phyloP scores from a whole-genome alignment of 2,329 filamentous ascomycete species.

The Trichoderma atroviride region DNA sequence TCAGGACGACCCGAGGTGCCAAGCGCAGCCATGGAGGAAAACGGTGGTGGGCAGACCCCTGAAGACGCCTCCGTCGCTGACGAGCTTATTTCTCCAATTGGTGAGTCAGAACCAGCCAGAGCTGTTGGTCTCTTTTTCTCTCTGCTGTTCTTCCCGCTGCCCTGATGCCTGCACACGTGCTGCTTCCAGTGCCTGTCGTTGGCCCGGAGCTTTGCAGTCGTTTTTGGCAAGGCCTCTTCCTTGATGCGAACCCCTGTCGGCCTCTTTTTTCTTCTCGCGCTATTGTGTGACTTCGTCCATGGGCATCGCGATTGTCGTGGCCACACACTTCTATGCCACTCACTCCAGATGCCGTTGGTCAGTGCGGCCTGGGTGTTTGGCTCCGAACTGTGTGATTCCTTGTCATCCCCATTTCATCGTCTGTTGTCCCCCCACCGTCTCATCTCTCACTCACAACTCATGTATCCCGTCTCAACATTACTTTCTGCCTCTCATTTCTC shows the following conservation, averaged over 20 bases:
- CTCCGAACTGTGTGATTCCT: background rate
- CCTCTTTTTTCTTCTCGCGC: background rate
- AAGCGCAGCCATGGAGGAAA: slow-evolving; percentile 41
- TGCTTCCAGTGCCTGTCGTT: slow-evolving; percentile 48
- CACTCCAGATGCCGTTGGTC: background rate
- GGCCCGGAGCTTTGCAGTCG: slow-evolving; percentile 38
- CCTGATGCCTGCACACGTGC: slow-evolving; percentile 51
- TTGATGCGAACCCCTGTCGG: slow-evolving; percentile 7
- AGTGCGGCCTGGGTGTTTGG: background rate
- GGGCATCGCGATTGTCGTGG: background rate
- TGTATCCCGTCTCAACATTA: background rate
- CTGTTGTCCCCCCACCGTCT: slow-evolving; percentile 1
- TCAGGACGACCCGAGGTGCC: slow-evolving; percentile 20
- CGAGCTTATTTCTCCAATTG: slow-evolving; percentile 57
- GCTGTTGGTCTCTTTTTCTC: slow-evolving; percentile 44
- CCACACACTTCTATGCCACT: slow-evolving; percentile 5
- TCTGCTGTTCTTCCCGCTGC: slow-evolving; percentile 46
- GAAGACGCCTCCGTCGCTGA: slow-evolving; percentile 47
- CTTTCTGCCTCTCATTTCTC: background rate
- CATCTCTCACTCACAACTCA: background rate
- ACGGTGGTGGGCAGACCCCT: slow-evolving; percentile 51
- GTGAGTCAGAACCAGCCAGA: slow-evolving; percentile 52
- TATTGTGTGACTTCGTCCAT: background rate
- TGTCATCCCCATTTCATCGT: background rate
- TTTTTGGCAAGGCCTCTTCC: slow-evolving; percentile 1